Percentiles rank a stretch among this genome's conserved stretches.
phyloP scores from a whole-genome alignment of 345 rosid species.

The Brassica juncea region DNA sequence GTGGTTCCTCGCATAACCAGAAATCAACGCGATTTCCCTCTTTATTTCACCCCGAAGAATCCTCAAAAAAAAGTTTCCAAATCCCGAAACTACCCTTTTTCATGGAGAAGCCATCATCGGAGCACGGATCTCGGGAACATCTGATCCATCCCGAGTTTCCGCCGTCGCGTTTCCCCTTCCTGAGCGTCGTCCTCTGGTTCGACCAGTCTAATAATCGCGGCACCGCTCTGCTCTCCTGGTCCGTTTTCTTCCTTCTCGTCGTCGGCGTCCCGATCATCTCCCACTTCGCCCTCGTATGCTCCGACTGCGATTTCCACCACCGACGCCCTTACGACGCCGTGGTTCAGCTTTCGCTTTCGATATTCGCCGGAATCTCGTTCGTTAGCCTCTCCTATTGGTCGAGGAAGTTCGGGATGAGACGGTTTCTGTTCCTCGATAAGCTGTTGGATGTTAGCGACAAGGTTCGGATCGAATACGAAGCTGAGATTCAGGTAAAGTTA shows the following conservation, averaged over 20 bases:
- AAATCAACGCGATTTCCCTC: not conserved
- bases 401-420: conserved; percentile 65
- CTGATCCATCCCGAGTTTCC: conserved; percentile 34
- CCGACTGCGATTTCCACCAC: conserved; percentile 64
- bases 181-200: conserved; percentile 40
- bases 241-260: conserved; percentile 63
- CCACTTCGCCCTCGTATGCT: conserved; percentile 65
- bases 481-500: conserved; percentile 60
- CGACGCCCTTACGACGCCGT: conserved; percentile 74
- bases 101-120: conserved; percentile 34
- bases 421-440: conserved; percentile 76
- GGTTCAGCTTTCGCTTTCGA: conserved; percentile 73
- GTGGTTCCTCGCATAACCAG: conserved; percentile 17
- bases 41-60: conserved; percentile 6
- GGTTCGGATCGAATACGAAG: conserved; percentile 55
- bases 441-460: conserved; percentile 53
- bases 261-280: conserved; percentile 67
- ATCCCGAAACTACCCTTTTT: conserved; percentile 13
- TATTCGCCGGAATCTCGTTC: conserved; percentile 69
- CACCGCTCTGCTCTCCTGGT: conserved; percentile 63
- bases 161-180: conserved; percentile 17
- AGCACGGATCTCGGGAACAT: conserved; percentile 37
- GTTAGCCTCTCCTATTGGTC: conserved; percentile 64
- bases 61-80: too few species aligned
- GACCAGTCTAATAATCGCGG: conserved; percentile 65